Conservation (phyloP, 2,329 filamentous ascomycete species). For the Colletotrichum sp. region DNA sequence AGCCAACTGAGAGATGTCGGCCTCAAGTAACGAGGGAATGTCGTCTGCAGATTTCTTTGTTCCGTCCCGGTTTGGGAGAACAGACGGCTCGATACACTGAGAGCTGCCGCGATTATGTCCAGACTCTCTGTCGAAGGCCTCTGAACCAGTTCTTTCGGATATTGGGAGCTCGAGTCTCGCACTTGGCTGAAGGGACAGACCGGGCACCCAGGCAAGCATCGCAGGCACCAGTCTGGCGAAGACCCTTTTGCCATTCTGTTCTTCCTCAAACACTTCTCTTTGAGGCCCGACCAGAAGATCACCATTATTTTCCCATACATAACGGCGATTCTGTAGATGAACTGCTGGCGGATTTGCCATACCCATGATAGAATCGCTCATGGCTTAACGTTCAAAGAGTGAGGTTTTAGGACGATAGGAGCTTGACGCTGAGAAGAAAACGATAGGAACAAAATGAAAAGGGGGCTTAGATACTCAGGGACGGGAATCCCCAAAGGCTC, state of each 20-base stretch:
- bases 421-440: neutral
- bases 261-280: neutral
- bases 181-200: neutral
- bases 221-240: neutral
- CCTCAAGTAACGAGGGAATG: neutral
- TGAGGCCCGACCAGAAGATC: neutral
- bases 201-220: neutral
- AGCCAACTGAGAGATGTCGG: too few species aligned
- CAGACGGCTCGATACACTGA: rapidly evolving
- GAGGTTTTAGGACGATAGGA: neutral
- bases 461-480: neutral
- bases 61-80: neutral
- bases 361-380: neutral
- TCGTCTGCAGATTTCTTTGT: neutral
- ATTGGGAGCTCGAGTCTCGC: neutral
- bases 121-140: neutral
- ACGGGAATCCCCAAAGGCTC: neutral
- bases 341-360: neutral
- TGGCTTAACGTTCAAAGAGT: neutral
- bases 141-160: neutral
- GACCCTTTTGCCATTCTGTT: rapidly evolving
- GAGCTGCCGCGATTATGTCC: neutral
- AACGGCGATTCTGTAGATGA: neutral
- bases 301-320: neutral
- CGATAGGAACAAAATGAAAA: neutral